Conservation (phyloP, 1,284 basidiomycete genomes). For the Neonothopanus nambi region DNA sequence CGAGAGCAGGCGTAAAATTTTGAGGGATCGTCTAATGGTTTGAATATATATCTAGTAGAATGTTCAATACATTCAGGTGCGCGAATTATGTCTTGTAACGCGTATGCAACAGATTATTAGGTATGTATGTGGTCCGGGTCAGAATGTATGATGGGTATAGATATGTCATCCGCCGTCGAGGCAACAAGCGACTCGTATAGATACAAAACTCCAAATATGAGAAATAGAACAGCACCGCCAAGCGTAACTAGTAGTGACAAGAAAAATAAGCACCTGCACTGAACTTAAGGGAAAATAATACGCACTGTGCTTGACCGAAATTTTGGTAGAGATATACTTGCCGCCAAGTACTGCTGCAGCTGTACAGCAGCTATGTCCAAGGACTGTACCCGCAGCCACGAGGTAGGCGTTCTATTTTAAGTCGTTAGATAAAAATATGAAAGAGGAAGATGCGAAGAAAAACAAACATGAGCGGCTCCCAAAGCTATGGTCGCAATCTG, state of each 20-base stretch:
- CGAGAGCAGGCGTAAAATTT: conserved; percentile 10
- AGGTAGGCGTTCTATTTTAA: conserved; percentile 61
- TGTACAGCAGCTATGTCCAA: conserved; percentile 91
- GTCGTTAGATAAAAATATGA: conserved; percentile 10
- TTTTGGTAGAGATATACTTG: conserved; percentile 88
- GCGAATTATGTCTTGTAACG: no score
- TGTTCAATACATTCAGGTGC: not conserved
- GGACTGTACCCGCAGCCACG: conserved; percentile 86
- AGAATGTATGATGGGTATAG: conserved; percentile 13
- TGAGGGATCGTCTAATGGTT: not conserved
- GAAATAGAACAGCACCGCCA: conserved; percentile 80
- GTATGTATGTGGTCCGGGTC: not conserved
- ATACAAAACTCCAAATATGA: conserved; percentile 81
- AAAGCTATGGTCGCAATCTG: conserved; percentile 98
- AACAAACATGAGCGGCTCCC: conserved; percentile 87
- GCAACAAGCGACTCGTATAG: conserved; percentile 63
- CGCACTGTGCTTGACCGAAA: conserved; percentile 92
- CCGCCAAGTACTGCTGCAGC: conserved; percentile 89
- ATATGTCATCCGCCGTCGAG: conserved; percentile 16
- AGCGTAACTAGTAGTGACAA: conserved; percentile 74
- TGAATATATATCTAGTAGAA: not conserved
- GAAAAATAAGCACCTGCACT: not conserved
- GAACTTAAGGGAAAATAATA: conserved; percentile 19
- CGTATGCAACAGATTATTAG: not conserved
- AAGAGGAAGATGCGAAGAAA: conserved; percentile 14